A percentile compares a stretch with the other conserved stretches of the same genome.
Evolutionary conservation across 768 basidiomycete species (phyloP).

Genomic region (Panaeolus cyanescens): DNA sequence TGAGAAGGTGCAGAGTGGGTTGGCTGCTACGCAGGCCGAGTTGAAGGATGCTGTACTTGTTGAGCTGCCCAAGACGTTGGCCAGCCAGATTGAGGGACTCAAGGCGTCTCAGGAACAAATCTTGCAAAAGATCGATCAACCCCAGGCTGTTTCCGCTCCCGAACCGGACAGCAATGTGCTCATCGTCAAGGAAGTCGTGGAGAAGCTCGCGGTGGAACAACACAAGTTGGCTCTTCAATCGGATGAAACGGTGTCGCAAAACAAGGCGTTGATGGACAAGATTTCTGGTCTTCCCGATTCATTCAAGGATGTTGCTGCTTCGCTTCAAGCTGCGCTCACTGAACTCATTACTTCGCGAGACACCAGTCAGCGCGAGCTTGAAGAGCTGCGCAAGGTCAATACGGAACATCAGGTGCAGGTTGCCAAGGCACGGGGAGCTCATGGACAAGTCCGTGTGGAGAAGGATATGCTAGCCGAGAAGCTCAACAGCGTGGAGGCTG

Average conservation of each 20-base stretch:
- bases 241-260: slow-evolving; percentile 49
- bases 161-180: slow-evolving; percentile 36
- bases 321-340: slow-evolving; percentile 60
- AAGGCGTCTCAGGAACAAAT: slow-evolving; percentile 36
- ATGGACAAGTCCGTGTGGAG: slow-evolving; percentile 80
- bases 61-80: slow-evolving; percentile 49
- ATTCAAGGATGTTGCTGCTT: slow-evolving; percentile 52
- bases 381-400: slow-evolving; percentile 70
- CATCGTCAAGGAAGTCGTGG: slow-evolving; percentile 50
- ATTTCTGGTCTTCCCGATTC: slow-evolving; percentile 61
- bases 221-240: slow-evolving; percentile 47
- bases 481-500: slow-evolving; percentile 56
- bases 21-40: slow-evolving; percentile 41
- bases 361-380: slow-evolving; percentile 60
- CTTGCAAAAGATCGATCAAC: slow-evolving; percentile 28
- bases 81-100: slow-evolving; percentile 45
- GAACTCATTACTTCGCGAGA: slow-evolving; percentile 64
- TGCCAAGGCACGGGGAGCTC: slow-evolving; percentile 73
- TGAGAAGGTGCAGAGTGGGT: slow-evolving; percentile 34
- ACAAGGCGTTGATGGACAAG: slow-evolving; percentile 54
- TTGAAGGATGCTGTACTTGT: slow-evolving; percentile 40
- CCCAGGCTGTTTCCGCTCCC: slow-evolving; percentile 15
- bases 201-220: slow-evolving; percentile 53
- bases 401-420: slow-evolving; percentile 73
- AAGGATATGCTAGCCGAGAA: slow-evolving; percentile 75